phyloP scores from a whole-genome alignment of 495 filamentous ascomycete species.

The Durotheca rogersii region DNA sequence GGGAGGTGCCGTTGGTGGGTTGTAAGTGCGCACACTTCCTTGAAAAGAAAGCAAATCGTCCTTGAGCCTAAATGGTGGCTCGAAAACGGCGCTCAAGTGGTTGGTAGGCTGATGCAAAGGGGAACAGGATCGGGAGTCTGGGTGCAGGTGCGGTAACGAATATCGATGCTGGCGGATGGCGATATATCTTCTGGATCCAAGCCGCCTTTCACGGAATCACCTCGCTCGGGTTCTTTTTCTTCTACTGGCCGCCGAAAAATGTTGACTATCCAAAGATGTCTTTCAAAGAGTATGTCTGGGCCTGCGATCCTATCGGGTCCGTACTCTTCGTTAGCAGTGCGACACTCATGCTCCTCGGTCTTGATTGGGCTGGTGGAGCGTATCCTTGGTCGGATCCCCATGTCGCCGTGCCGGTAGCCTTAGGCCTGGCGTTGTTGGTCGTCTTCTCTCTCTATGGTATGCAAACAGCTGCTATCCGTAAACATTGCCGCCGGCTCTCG shows the following conservation, averaged over 20 bases:
- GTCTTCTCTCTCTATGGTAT: slow-evolving; percentile 49
- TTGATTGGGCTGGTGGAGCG: slow-evolving; percentile 55
- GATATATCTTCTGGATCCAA: slow-evolving; percentile 61
- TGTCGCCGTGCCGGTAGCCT: slow-evolving; percentile 49
- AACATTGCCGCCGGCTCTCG: no score
- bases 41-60: background rate
- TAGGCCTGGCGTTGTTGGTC: slow-evolving; percentile 48
- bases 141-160: slow-evolving; percentile 55
- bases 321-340: slow-evolving; percentile 49
- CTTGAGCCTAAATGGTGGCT: no score
- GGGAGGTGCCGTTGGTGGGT: slow-evolving; percentile 50
- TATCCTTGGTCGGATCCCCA: slow-evolving; percentile 52
- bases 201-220: slow-evolving; percentile 54
- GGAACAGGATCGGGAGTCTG: no score
- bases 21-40: slow-evolving; percentile 37
- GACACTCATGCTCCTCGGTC: slow-evolving; percentile 51
- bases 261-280: slow-evolving; percentile 45
- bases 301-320: slow-evolving; percentile 55
- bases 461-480: no score
- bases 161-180: slow-evolving; percentile 48
- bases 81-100: slow-evolving; percentile 46
- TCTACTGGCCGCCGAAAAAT: slow-evolving; percentile 50
- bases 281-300: slow-evolving; percentile 48
- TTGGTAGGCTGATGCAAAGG: no score
- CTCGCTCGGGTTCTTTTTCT: slow-evolving; percentile 48